Evolutionary conservation across 1,284 basidiomycete genomes (phyloP).

Genomic region (Kalmanozyma brasiliensis): DNA sequence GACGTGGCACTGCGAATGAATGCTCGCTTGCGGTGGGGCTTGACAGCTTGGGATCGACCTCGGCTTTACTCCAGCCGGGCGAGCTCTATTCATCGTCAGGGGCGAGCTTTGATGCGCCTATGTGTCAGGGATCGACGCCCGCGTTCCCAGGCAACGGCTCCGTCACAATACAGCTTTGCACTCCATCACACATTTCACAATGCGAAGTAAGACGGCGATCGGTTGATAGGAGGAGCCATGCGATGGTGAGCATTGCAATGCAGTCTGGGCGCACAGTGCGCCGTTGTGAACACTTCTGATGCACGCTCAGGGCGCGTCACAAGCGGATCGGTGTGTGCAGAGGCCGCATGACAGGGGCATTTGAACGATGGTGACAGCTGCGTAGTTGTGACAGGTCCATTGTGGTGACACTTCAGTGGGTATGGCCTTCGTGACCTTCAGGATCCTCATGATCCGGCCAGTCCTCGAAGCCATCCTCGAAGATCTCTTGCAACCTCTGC

Average conservation of each 20-base stretch:
- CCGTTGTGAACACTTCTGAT: no score
- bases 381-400: no score
- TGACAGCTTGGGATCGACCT: conserved; percentile 3
- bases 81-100: not conserved
- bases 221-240: no score
- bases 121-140: conserved; percentile 12
- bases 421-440: conserved; percentile 54
- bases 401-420: conserved; percentile 12
- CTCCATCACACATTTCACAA: no score
- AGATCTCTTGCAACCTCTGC: conserved; percentile 65
- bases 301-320: no score
- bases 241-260: not conserved
- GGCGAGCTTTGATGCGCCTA: conserved; percentile 3
- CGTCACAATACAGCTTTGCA: not conserved
- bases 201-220: no score
- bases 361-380: no score
- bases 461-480: conserved; percentile 69
- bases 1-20: not conserved
- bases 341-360: no score
- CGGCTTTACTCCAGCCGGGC: no score
- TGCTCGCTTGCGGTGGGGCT: conserved; percentile 5
- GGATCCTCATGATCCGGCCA: conserved; percentile 65
- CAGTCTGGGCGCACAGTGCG: no score
- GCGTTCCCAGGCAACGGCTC: not conserved
- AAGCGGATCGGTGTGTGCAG: no score